Percentiles rank a stretch among this genome's conserved stretches.
phyloP scores from a whole-genome alignment of 345 rosid genomes.

The Populus deltoides region DNA sequence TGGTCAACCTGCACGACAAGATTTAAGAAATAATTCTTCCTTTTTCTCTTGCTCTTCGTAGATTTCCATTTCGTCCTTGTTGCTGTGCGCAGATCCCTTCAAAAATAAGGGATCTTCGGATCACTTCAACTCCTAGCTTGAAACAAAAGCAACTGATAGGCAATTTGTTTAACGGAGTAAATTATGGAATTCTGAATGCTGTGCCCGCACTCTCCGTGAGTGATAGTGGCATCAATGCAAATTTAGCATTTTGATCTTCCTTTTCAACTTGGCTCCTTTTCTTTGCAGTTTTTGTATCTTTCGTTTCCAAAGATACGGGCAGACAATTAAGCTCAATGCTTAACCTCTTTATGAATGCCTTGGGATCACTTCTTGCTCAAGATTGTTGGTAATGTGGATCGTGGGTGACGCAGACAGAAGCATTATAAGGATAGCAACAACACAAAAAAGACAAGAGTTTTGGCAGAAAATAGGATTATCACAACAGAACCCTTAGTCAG shows the following conservation, averaged over 20 bases:
- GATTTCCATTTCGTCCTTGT: neutral
- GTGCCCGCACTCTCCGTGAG: conserved; percentile 33
- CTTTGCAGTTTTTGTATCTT: neutral
- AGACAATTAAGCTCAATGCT: too few relatives aligned
- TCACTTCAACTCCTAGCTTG: neutral
- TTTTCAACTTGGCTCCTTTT: neutral
- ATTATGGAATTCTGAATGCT: conserved; percentile 4
- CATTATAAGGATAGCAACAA: too few relatives aligned
- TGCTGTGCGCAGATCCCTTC: conserved; percentile 14
- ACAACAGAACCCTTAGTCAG: too few relatives aligned
- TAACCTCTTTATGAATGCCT: too few relatives aligned
- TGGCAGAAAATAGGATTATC: too few relatives aligned
- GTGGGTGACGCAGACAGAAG: too few relatives aligned
- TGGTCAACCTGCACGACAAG: conserved; percentile 77
- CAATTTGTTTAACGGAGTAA: conserved; percentile 10
- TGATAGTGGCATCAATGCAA: conserved; percentile 20
- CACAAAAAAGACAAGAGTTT: too few relatives aligned
- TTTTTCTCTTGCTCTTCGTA: neutral
- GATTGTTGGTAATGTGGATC: too few relatives aligned
- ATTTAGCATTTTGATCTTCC: neutral
- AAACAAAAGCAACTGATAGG: conserved; percentile 4
- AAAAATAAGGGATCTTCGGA: conserved; percentile 6
- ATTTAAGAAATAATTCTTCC: conserved; percentile 28
- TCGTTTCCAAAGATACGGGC: too few relatives aligned
- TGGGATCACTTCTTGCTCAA: too few relatives aligned